Percentiles rank a stretch among this genome's conserved stretches.
Evolutionary conservation across 345 rosid genomes (phyloP).

Genomic region (Acer negundo): DNA sequence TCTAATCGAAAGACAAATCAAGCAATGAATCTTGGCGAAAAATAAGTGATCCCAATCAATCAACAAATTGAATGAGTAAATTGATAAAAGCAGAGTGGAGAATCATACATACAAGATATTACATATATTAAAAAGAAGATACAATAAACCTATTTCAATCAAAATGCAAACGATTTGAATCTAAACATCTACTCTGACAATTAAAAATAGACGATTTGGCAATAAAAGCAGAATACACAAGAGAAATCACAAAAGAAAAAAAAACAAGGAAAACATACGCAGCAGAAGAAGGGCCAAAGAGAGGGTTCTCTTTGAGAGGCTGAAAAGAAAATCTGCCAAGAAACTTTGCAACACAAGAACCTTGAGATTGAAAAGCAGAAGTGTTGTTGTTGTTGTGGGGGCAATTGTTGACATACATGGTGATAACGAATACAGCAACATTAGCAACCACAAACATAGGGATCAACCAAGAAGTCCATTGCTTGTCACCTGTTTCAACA

Average conservation of each 20-base stretch:
- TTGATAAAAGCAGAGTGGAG: not conserved
- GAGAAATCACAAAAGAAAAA: not conserved
- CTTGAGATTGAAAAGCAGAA: slow-evolving; percentile 17
- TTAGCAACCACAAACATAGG: slow-evolving; percentile 79
- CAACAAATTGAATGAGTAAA: not conserved
- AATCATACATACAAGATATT: no score
- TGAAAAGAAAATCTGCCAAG: slow-evolving; percentile 83
- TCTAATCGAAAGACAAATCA: not conserved
- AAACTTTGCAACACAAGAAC: slow-evolving; percentile 68
- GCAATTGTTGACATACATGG: slow-evolving; percentile 89
- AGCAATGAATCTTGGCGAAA: not conserved
- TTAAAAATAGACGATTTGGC: not conserved
- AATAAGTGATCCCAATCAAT: not conserved
- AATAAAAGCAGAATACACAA: not conserved
- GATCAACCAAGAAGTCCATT: slow-evolving; percentile 94
- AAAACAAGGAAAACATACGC: slow-evolving; percentile 52
- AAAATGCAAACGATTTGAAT: not conserved
- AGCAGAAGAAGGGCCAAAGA: slow-evolving; percentile 85
- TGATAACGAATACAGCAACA: slow-evolving; percentile 60
- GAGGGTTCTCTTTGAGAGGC: slow-evolving; percentile 88
- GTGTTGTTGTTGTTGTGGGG: slow-evolving; percentile 49
- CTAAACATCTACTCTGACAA: not conserved
- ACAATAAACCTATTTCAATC: not conserved
- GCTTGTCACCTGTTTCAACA: slow-evolving; percentile 43
- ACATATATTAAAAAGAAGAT: no score